Conservation (phyloP, 202 grass and related monocot species). For the Hordeum pubiflorum region DNA sequence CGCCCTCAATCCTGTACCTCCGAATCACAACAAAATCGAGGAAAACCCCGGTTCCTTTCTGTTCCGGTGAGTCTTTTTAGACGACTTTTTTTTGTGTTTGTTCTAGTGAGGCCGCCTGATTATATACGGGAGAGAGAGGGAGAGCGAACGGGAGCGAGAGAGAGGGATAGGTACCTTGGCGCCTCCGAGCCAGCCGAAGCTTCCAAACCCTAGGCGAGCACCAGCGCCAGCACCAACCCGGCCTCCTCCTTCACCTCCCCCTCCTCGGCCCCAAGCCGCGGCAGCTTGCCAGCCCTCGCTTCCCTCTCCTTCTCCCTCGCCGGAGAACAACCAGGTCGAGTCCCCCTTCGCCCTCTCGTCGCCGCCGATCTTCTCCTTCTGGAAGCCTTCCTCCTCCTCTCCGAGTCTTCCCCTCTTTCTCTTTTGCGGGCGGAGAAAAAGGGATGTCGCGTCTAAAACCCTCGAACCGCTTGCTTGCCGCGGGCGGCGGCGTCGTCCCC, state of each 20-base stretch:
- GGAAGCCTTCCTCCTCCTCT: slow-evolving; percentile 1
- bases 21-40: background rate
- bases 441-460: slow-evolving; percentile 24
- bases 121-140: background rate
- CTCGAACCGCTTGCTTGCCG: background rate
- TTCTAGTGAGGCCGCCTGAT: background rate
- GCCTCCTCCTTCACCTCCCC: background rate
- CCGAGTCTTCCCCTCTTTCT: background rate
- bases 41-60: background rate
- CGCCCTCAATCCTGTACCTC: background rate
- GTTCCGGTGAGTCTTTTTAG: background rate
- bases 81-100: background rate
- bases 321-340: background rate
- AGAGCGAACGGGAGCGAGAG: background rate
- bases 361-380: background rate
- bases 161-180: background rate
- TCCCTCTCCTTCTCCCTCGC: background rate
- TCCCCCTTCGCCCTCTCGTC: background rate
- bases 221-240: background rate
- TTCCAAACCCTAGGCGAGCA: slow-evolving; percentile 30
- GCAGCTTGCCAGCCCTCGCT: background rate
- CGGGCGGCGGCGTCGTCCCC: background rate
- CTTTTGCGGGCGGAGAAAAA: background rate
- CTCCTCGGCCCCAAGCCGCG: background rate
- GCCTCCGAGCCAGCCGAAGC: background rate